Evolutionary conservation across 1,284 basidiomycete species (phyloP), one percentile per base, ranked within the genome.

Genomic region (Ceratorhiza oryzae-sativae): DNA sequence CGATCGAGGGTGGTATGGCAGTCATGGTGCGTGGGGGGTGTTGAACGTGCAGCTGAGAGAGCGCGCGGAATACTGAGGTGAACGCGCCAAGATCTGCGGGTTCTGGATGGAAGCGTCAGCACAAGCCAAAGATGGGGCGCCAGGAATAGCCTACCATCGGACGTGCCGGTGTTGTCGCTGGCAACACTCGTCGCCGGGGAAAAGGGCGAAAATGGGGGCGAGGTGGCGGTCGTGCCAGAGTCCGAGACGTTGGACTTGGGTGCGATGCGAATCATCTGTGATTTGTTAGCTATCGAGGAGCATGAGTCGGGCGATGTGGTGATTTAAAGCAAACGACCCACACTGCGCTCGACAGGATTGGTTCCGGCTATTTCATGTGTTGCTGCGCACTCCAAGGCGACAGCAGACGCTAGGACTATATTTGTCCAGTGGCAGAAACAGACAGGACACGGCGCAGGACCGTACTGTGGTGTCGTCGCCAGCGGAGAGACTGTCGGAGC

Each of bases 11-110:
- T 13, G 48, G 45, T 36, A 59, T 49, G 10, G 59, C 49, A 46
- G 48, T 63, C 36, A 61, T 58, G 75, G 76, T 82, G 73, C 71
- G 80, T 46, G 76, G 76, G 45, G 60, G 63, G 55, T 80, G 80
- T 72, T 77, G 77, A 15, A 83, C 86, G 73, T 88, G 87, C 5
- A 88, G 77, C 73, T 87, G 84, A 25, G 83, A 85, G 79, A 89
- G 83, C 72, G 87, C 90, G 49, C 90, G 85, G 71, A 93, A 86
- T 48, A 93, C 88, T 61, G 86, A 84, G 15, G 83, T 85, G 79
- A 93, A 92, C 20, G 89, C 88, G 13, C 91, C 90, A 23, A 92
- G 83, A 80, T 92, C 90, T 55, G 90, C 90, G 73, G 86, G 84
- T 80, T 91, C 90, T 87, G 76, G 20, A 45, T n/a, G 55, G 32